Evolutionary conservation across 371 early-diverging fungal genomes (phyloP).

Genomic region (Mucor racemosus): DNA sequence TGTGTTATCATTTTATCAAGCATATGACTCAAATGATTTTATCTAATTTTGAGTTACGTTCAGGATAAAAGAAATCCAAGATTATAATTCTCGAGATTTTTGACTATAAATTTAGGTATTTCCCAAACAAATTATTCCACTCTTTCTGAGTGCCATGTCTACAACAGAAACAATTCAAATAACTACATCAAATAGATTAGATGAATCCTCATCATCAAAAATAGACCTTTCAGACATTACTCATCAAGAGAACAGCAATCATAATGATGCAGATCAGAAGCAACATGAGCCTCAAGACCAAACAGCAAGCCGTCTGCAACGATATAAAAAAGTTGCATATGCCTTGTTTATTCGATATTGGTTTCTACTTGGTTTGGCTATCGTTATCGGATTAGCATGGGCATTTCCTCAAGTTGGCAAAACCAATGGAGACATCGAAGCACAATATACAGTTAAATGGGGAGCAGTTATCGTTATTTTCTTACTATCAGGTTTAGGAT

Average conservation of each 20-base stretch:
- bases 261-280: background rate
- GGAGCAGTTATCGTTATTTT: constrained; percentile 72
- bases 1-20: too few species aligned
- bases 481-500: constrained; percentile 69
- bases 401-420: constrained; percentile 69
- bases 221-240: background rate
- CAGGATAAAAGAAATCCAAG: too few species aligned
- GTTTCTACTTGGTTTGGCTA: constrained; percentile 65
- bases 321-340: background rate
- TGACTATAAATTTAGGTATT: background rate
- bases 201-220: background rate
- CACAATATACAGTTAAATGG: constrained; percentile 74
- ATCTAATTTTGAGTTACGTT: too few species aligned
- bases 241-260: background rate
- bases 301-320: background rate
- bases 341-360: constrained; percentile 39
- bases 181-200: background rate
- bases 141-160: background rate
- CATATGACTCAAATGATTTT: constrained; percentile 1
- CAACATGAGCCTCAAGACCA: background rate
- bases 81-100: too few species aligned
- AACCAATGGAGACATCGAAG: constrained; percentile 60
- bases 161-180: constrained; percentile 7
- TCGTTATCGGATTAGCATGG: constrained; percentile 70
- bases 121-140: background rate